Conservation (phyloP, 2,329 filamentous ascomycete genomes). For the Fusarium keratoplasticum region DNA sequence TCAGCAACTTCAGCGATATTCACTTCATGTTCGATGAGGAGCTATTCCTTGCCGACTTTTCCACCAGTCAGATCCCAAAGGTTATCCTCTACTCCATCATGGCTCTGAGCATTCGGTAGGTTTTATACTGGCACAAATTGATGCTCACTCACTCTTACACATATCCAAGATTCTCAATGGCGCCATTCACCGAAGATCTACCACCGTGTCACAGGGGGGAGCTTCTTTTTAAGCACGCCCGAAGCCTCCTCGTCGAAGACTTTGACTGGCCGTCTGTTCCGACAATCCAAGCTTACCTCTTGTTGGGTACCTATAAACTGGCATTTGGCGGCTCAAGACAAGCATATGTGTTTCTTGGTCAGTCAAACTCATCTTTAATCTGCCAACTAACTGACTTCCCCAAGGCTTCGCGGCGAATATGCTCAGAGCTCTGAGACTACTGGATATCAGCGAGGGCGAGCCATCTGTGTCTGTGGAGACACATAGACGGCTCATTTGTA, state of each 20-base stretch:
- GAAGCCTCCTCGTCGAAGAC: not conserved
- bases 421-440: not conserved
- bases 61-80: conserved; percentile 7
- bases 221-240: not conserved
- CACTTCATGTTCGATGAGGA: conserved; percentile 23
- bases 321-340: not conserved
- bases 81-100: not conserved
- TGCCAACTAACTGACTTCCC: not conserved
- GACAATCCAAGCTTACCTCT: not conserved
- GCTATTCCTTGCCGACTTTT: conserved; percentile 8
- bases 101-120: not conserved
- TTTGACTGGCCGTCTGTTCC: not conserved
- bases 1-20: conserved; percentile 21
- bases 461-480: not conserved
- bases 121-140: too few species aligned
- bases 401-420: not conserved
- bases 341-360: not conserved
- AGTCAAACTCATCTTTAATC: not conserved
- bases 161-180: not conserved
- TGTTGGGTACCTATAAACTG: not conserved
- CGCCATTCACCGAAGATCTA: not conserved
- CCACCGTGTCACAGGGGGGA: not conserved
- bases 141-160: too few species aligned
- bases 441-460: not conserved
- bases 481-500: not conserved